Conservation (phyloP, 257 asterid genomes). For the Capsicum rhomboideum region DNA sequence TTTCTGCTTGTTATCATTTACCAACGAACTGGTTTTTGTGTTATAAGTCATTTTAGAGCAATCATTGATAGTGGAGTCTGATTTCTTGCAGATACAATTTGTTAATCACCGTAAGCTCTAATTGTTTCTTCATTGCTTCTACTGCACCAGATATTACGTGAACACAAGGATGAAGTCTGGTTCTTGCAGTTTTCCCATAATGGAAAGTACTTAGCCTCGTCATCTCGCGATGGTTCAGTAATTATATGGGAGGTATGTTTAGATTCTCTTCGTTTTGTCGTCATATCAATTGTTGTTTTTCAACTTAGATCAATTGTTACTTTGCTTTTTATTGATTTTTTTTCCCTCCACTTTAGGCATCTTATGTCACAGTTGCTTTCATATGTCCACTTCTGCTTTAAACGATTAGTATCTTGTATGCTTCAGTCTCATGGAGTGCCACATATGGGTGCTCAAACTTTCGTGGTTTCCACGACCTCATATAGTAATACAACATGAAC, state of each 20-base stretch:
- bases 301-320: not conserved
- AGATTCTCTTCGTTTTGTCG: not conserved
- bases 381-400: not conserved
- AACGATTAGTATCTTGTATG: not conserved
- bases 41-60: not conserved
- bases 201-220: slow-evolving; percentile 81
- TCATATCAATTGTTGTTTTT: not conserved
- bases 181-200: slow-evolving; percentile 71
- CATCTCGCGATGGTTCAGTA: slow-evolving; percentile 51
- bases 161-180: slow-evolving; percentile 73
- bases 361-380: not conserved
- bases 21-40: not conserved
- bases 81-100: not conserved
- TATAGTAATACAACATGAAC: not conserved
- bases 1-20: not conserved
- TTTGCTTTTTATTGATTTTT: not conserved
- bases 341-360: not conserved
- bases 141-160: slow-evolving; percentile 46
- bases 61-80: not conserved
- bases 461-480: not conserved
- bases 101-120: not conserved
- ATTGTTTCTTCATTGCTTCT: slow-evolving; percentile 3
- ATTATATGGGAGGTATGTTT: slow-evolving; percentile 75
- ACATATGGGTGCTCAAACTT: not conserved
- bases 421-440: not conserved